Evolutionary conservation across 2,329 filamentous ascomycete species (phyloP), one percentile per base, ranked within the genome.

Genomic region (Dothistroma pini): DNA sequence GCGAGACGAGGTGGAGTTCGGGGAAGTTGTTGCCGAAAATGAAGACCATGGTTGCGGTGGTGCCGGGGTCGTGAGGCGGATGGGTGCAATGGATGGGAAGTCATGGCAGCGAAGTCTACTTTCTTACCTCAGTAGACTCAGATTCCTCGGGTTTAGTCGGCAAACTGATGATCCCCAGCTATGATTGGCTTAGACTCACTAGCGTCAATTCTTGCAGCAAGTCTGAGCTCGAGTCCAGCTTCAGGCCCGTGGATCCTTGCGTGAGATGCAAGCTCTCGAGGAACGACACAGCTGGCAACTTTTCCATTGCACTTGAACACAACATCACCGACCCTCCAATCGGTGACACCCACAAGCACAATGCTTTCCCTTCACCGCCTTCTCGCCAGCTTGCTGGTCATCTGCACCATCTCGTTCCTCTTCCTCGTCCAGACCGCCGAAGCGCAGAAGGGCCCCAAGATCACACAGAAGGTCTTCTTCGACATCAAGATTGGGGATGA

Each of bases 21-120:
- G 85, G 80, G 81, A 97, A 97, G 80, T 89, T 93, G 80, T 90
- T 82, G 71, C 91, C 90, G 73, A 93, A 83, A 72, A 97, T 88
- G 81, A 95, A 90, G 54, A 71, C 68, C 70, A 68, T 68, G 34
- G 35, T 61, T 57, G 31, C 54, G 53, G 47, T 31, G 19, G 10
- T 14, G 9, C 6, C 22, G 47, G 58, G 49, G 49, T 14, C 8
- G n/a, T n/a, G 53, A 57, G 41, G n/a, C 32, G 56, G 25, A 52
- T 51, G 48, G 48, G 10, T 19, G 29, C n/a, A 31, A 34, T n/a
- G 25, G 25, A 29, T 29, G 25, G 6, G n/a, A n/a, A n/a, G n/a
- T n/a, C n/a, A n/a, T n/a, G n/a, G n/a, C n/a, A n/a, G n/a, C n/a
- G n/a, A n/a, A n/a, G n/a, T n/a, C n/a, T n/a, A n/a, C n/a, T n/a